Evolutionary conservation across 352 stramenopile genomes (phyloP), one percentile per base, ranked within the genome.

Genomic region (Pythium diclinum): DNA sequence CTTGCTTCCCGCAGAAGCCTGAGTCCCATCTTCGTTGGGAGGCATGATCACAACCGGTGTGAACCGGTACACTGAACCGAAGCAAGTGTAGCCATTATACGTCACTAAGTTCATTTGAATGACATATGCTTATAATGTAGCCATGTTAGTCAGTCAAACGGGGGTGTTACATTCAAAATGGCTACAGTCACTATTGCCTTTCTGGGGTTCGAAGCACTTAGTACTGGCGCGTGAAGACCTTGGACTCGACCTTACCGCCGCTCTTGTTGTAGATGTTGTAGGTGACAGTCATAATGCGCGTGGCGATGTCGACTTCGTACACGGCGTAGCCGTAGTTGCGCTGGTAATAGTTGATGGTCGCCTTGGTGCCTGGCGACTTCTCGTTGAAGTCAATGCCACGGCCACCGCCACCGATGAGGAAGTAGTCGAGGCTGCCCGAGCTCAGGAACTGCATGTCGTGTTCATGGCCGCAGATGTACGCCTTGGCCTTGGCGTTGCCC

Each of bases 181-280:
- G 56, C 23, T 61, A 61, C 56, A 61, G 9, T 40, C 36, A 36
- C 47, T 54, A 54, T 17, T 49, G 42, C 42, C 3, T 49, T 28
- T 28, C 25, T n/a, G 25, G 25, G 17, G 40, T 47, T 2, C 4
- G 2, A 47, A 47, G 46, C 19, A 32, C 11, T 36, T 65, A 67
- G 65, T 67, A 71, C 54, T 64, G 44, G 25, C 65, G 65, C 48
- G 65, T 64, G 54, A 71, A 71, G 6, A 67, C 59, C 54, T 63
- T 63, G 19, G 61, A 57, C 21, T 72, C 67, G 51, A 69, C 57
- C 61, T 73, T 59, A 30, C 11, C 42, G 21, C 67, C 67, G 30
- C 51, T 63, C 52, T 60, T 66, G 61, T 73, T 61, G 53, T 61
- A 73, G 61, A 73, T 65, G 30, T 73, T 55, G 57, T 73, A 73